A percentile compares a stretch with the other conserved stretches of the same genome.
phyloP scores from a whole-genome alignment of 805 yeast species.

The Ascoidea asiatica region DNA sequence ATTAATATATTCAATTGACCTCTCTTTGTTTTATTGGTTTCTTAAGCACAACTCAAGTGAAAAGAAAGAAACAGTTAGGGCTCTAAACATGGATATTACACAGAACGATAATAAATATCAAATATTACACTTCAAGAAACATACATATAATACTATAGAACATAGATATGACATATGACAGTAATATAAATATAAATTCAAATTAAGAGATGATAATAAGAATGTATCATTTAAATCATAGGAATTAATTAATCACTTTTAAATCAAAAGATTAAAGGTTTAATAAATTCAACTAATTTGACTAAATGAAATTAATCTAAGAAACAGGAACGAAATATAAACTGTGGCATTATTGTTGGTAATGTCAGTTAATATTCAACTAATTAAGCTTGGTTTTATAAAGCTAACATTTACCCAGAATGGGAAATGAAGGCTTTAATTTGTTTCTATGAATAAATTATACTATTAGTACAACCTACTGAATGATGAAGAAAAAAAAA shows the following conservation, averaged over 20 bases:
- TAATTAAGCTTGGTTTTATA: neutral
- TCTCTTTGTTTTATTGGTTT: too few species aligned
- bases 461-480: conserved; percentile 2
- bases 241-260: neutral
- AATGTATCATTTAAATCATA: neutral
- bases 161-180: neutral
- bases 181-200: neutral
- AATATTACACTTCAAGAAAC: neutral
- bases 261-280: neutral
- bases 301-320: neutral
- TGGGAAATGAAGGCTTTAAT: neutral
- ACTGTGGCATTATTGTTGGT: neutral
- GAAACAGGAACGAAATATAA: neutral
- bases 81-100: too few species aligned
- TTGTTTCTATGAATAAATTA: too few species aligned
- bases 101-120: neutral
- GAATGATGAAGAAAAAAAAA: conserved; percentile 6
- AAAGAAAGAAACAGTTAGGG: too few species aligned
- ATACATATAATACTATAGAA: neutral
- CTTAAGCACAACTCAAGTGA: too few species aligned
- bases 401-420: neutral
- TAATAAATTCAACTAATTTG: neutral
- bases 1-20: too few species aligned
- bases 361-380: neutral
- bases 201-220: neutral